Evolutionary conservation across 129 eudicot genomes (phyloP), one percentile per base, ranked within the genome.

Genomic region (Calendula officinalis): DNA sequence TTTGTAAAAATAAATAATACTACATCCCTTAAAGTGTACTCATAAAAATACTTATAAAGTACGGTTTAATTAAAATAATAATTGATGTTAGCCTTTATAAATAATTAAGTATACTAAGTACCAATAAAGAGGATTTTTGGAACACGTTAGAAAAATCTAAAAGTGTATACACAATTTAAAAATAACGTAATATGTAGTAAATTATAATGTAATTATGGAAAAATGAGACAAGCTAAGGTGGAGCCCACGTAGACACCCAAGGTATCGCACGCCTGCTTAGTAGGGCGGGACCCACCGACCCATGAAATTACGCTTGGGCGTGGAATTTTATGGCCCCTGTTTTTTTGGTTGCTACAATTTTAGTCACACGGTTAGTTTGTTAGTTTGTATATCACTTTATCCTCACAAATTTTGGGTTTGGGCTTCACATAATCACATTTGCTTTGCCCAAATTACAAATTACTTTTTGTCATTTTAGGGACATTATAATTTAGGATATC

Each of bases 241-340:
- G 62, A 40, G 32, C 72, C 35, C 14, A 48, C 45, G 38, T 64
- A 48, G 9, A 35, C 12, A 1, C 40, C 60, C 48, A 7, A 10
- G 27, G 37, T 17, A 51, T 51, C 61, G 61, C 71, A 66, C 71
- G 71, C 61, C 71, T 39, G 71, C 40, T 65, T 48, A 50, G 60
- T 37, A 37, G 60, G 8, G 13, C 12, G 33, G 71, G 71, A 51
- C 71, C 62, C 62, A 52, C 52, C 30, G 30, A 66, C 62, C 62
- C 42, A 40, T 67, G 52, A 32, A 67, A 53, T 14, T 39, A 42
- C 37, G 22, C 62, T 33, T 30, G 33, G 51, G 62, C 13, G 17
- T 66, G 32, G 41, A 52, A 53, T 27, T 27, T 66, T 42, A 10
- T 46, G 56, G 11, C 35, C 69, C 38, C 50, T 62, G 40, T 54